Percentiles rank a stretch among this genome's conserved stretches.
phyloP scores from a whole-genome alignment of 1,139 yeast species.

The Saccharomyces hybrid region DNA sequence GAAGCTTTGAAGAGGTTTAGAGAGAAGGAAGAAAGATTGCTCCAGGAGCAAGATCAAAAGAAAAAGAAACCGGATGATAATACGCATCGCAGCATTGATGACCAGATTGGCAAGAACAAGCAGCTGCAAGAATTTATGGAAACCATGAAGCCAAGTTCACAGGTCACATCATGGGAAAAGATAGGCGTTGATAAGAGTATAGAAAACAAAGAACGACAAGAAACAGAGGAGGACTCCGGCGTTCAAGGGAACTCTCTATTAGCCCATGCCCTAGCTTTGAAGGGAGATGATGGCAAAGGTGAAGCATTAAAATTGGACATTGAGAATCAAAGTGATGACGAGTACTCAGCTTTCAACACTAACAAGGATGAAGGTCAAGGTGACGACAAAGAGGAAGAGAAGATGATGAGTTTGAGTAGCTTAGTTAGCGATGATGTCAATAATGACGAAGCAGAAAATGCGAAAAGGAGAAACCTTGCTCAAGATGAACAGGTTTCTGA shows the following conservation, averaged over 20 bases:
- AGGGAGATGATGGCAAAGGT: constrained; percentile 24
- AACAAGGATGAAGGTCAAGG: constrained; percentile 27
- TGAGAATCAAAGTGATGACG: constrained; percentile 57
- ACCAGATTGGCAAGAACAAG: constrained; percentile 56
- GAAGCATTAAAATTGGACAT: constrained; percentile 31
- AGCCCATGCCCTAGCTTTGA: constrained; percentile 35
- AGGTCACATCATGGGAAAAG: constrained; percentile 28
- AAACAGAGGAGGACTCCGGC: constrained; percentile 11
- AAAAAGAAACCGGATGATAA: constrained; percentile 26
- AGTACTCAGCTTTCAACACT: constrained; percentile 48
- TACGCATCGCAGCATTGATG: constrained; percentile 39
- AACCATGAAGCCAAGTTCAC: constrained; percentile 68
- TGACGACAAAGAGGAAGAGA: constrained; percentile 28
- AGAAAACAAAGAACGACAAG: constrained; percentile 15
- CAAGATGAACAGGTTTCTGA: constrained; percentile 59
- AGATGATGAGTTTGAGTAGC: constrained; percentile 30
- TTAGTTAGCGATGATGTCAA: constrained; percentile 21
- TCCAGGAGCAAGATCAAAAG: constrained; percentile 36
- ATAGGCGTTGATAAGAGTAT: constrained; percentile 39
- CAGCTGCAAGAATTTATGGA: constrained; percentile 73
- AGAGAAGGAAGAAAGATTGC: constrained; percentile 46
- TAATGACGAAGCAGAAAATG: not conserved
- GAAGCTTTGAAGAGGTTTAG: constrained; percentile 47
- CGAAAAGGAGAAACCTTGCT: constrained; percentile 29
- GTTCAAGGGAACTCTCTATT: constrained; percentile 32